Base-by-base conservation (phyloP, 2,329 filamentous ascomycete genomes). In the Berkeleyomyces rouxiae region DNA sequence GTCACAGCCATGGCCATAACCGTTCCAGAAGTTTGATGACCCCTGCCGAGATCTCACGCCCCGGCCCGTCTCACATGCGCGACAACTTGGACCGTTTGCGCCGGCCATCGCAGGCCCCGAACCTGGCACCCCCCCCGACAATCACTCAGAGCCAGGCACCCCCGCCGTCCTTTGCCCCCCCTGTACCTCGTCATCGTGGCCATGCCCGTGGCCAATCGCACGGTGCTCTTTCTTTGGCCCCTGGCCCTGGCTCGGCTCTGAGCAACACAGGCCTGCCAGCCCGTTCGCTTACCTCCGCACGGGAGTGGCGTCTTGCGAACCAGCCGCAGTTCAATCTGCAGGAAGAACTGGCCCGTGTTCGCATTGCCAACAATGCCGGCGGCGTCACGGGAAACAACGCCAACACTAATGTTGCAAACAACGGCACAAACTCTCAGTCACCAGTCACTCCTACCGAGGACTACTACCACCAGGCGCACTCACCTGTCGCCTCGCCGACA, bases 351-450 rank as follows among this genome's bases (percentile, higher is more conserved):
- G 59, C 53, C 5, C 63, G 63, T 46, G 57, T 58, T 39, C 53
- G 63, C 9, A 39, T 59, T 37, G 51, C 31, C 23, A 59, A 37
- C 23, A 59, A 37, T 9, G 11, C 51, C 33, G 37, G 57, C 36
- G 57, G 40, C 7, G 23, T 23, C 23, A 59, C 40, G 31, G 37
- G 57, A 9, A 47, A 37, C 37, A 47, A 44, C 39, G 40, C 58
- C 42, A 61, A 61, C 16, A 42, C 37, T 16, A 61, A 23, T 16
- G 61, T 36, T 9, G 61, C 53, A 4, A 58, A 57, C 37, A 61
- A 53, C 16, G 63, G 53, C 9, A 64, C 59, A 42, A 64, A 64
- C 63, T 64, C 63, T 7, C 63, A 64, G 44, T 64, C 63, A 4
- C 63, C 63, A 3, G 59, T 58, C 5, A 59, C 63, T 10, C 63